Percentiles rank a stretch among this genome's conserved stretches.
Evolutionary conservation across 2,329 filamentous ascomycete species (phyloP).

Genomic region (Juglanconis juglandina): DNA sequence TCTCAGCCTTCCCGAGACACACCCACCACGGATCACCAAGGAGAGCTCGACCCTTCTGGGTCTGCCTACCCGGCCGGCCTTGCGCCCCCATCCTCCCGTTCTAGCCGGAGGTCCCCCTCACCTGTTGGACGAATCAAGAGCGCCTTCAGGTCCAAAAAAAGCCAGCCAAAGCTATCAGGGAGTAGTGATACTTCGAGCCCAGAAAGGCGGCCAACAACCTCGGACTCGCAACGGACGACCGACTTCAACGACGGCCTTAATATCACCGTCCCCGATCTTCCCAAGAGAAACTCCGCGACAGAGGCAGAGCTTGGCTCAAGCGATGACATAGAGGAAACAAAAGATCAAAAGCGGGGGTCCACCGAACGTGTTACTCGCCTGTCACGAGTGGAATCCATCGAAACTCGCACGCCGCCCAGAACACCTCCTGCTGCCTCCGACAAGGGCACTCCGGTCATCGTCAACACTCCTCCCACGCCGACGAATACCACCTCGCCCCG

Average conservation of each 20-base stretch:
- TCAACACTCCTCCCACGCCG: conserved; percentile 65
- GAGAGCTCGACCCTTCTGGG: conserved; percentile 11
- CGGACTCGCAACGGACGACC: conserved; percentile 11
- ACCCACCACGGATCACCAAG: conserved; percentile 13
- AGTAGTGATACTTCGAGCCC: conserved; percentile 42
- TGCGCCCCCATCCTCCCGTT: conserved; percentile 39
- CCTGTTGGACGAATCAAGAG: conserved; percentile 69
- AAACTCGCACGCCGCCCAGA: conserved; percentile 35
- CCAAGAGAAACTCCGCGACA: background rate
- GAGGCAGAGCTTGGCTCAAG: conserved; percentile 3
- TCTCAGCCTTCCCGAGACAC: conserved; percentile 35
- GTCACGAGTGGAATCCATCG: conserved; percentile 28
- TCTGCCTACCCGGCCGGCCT: conserved; percentile 26
- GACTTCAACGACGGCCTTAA: conserved; percentile 7
- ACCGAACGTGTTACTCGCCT: conserved; percentile 26
- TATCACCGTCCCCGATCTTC: conserved; percentile 10
- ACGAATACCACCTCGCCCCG: conserved; percentile 39
- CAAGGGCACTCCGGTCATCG: conserved; percentile 50
- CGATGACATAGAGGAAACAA: conserved; percentile 18
- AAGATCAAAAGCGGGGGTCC: conserved; percentile 17
- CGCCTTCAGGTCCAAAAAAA: conserved; percentile 62
- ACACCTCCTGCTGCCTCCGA: conserved; percentile 50
- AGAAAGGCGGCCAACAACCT: conserved; percentile 24
- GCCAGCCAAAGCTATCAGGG: conserved; percentile 22
- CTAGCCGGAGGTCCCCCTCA: conserved; percentile 58